Conservation (phyloP, 257 asterid genomes). For the Gentiana macrophylla region DNA sequence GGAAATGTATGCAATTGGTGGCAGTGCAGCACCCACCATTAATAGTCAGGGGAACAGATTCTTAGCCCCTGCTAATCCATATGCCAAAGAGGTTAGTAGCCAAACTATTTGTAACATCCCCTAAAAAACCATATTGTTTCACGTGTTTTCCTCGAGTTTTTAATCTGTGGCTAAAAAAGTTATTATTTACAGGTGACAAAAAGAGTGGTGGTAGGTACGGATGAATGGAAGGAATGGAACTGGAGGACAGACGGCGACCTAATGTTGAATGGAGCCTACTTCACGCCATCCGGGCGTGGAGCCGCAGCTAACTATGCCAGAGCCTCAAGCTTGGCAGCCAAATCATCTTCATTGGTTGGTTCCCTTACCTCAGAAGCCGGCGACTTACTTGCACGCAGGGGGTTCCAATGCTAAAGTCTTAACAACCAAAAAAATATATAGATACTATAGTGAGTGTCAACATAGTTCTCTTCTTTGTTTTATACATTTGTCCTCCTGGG, state of each 20-base stretch:
- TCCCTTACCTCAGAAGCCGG: conserved; percentile 67
- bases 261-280: conserved; percentile 83
- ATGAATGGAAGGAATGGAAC: conserved; percentile 70
- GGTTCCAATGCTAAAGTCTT: conserved; percentile 34
- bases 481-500: neutral
- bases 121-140: neutral
- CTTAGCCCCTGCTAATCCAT: conserved; percentile 65
- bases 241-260: conserved; percentile 96
- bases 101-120: neutral
- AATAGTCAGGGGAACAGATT: conserved; percentile 93
- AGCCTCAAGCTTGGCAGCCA: conserved; percentile 84
- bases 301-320: conserved; percentile 65
- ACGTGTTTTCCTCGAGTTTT: neutral
- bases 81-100: conserved; percentile 62
- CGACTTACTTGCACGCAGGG: conserved; percentile 50
- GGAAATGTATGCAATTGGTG: conserved; percentile 96
- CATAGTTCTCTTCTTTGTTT: conserved; percentile 5
- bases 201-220: conserved; percentile 28
- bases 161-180: neutral
- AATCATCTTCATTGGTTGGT: conserved; percentile 60
- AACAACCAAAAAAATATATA: conserved; percentile 1
- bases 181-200: conserved; percentile 50
- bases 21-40: conserved; percentile 91
- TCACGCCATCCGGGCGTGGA: conserved; percentile 61
- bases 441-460: conserved; percentile 4